These are phyloP conservation scores for Oldenlandia corymbosa DNA, from an alignment of 257 asterid genomes.

Conservation along the genomic window DNA sequence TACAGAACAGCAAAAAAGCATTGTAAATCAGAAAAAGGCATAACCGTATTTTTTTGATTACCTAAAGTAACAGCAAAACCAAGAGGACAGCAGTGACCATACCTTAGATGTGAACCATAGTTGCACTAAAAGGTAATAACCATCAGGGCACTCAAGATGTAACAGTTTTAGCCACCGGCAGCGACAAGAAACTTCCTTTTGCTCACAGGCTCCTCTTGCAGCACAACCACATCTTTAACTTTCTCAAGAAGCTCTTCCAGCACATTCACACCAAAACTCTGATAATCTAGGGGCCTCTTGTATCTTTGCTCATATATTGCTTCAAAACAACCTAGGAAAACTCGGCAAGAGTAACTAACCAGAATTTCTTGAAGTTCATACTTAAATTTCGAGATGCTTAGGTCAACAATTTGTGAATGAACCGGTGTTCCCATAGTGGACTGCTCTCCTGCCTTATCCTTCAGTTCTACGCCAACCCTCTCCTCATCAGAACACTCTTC, in stretches of 20 bases:
- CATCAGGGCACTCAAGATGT: not conserved
- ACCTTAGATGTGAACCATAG: constrained; percentile 26
- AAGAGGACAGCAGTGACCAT: constrained; percentile 13
- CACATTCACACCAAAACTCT: constrained; percentile 54
- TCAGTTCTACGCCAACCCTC: constrained; percentile 31
- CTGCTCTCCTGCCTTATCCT: constrained; percentile 20
- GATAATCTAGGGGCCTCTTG: constrained; percentile 64
- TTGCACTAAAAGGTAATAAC: constrained; percentile 11
- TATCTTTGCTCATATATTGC: constrained; percentile 66
- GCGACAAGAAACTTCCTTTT: constrained; percentile 60
- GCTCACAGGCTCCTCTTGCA: constrained; percentile 69
- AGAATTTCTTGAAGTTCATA: constrained; percentile 85
- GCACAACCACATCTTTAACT: constrained; percentile 61
- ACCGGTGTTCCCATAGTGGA: constrained; percentile 17
- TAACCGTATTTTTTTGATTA: not conserved
- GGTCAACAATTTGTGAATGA: constrained; percentile 16
- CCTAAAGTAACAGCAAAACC: constrained; percentile 3
- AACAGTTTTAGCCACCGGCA: constrained; percentile 40
- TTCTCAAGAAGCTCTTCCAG: constrained; percentile 74
- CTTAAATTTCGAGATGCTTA: constrained; percentile 47
- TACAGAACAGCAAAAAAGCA: not conserved
- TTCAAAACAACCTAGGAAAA: constrained; percentile 62
- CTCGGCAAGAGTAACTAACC: constrained; percentile 75
- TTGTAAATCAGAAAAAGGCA: not conserved
- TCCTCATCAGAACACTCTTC: constrained; percentile 71